Percentiles rank a stretch among this genome's conserved stretches.
These are phyloP conservation scores for Aureobasidium lini DNA, from an alignment of 2,329 filamentous ascomycete genomes.

Conservation along the genomic window DNA sequence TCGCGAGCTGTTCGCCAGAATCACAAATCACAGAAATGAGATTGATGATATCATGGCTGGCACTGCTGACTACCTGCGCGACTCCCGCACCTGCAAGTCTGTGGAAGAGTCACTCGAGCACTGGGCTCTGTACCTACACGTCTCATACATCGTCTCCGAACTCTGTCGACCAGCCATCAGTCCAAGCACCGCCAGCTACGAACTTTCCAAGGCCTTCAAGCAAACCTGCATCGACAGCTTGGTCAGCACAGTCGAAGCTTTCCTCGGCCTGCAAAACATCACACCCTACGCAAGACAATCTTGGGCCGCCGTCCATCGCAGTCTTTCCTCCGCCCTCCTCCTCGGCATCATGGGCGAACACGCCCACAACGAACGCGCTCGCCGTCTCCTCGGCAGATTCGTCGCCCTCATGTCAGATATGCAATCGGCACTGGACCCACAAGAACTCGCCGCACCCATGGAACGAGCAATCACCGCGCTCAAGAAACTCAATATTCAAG, in stretches of 20 bases:
- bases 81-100: constrained; percentile 41
- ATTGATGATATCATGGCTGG: constrained; percentile 52
- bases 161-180: constrained; percentile 55
- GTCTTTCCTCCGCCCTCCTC: constrained; percentile 36
- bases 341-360: constrained; percentile 39
- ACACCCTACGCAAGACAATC: constrained; percentile 37
- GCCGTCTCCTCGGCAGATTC: constrained; percentile 38
- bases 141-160: constrained; percentile 55
- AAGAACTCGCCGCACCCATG: constrained; percentile 41
- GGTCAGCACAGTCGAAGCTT: constrained; percentile 51
- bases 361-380: constrained; percentile 38
- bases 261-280: constrained; percentile 51
- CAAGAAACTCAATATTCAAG: constrained; percentile 33
- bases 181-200: constrained; percentile 37
- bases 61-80: constrained; percentile 50
- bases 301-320: constrained; percentile 38
- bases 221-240: constrained; percentile 47
- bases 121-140: constrained; percentile 53
- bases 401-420: constrained; percentile 40
- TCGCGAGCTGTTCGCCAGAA: constrained; percentile 44
- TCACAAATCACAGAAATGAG: constrained; percentile 50
- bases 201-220: constrained; percentile 42
- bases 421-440: constrained; percentile 39
- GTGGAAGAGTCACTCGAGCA: constrained; percentile 51
- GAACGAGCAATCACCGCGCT: constrained; percentile 40